A percentile compares a stretch with the other conserved stretches of the same genome.
These are phyloP conservation scores for Kurtzmaniella quercitrusa DNA, from an alignment of 1,139 yeast genomes.

Conservation along the genomic window DNA sequence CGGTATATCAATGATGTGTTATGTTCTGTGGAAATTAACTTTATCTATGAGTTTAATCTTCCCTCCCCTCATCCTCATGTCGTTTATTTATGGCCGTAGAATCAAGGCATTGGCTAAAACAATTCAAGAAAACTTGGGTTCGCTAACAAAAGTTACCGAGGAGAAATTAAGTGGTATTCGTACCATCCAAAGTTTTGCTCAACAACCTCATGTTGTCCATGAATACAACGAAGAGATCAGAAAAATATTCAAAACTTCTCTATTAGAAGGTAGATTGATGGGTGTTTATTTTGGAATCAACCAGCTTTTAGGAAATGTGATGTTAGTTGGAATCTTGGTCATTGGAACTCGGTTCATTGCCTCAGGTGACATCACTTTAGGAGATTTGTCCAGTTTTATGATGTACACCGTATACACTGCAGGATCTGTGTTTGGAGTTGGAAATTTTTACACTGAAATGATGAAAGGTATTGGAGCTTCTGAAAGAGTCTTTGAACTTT, in stretches of 20 bases:
- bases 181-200: slow-evolving; percentile 87
- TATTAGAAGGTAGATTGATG: slow-evolving; percentile 73
- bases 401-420: slow-evolving; percentile 94
- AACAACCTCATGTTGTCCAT: slow-evolving; percentile 55
- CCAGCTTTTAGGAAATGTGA: slow-evolving; percentile 75
- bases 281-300: slow-evolving; percentile 77
- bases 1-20: slow-evolving; percentile 83
- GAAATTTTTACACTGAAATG: slow-evolving; percentile 85
- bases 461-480: slow-evolving; percentile 99
- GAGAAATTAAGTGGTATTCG: slow-evolving; percentile 83
- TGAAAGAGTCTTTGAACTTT: slow-evolving; percentile 81
- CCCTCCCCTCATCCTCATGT: slow-evolving; percentile 77
- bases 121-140: slow-evolving; percentile 83
- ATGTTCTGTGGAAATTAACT: slow-evolving; percentile 77
- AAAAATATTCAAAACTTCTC: slow-evolving; percentile 68
- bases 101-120: slow-evolving; percentile 71
- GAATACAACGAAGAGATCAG: slow-evolving; percentile 63
- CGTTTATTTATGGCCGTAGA: slow-evolving; percentile 73
- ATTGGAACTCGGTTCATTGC: slow-evolving; percentile 80
- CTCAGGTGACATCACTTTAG: slow-evolving; percentile 68
- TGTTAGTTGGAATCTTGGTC: slow-evolving; percentile 70
- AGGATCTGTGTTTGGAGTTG: slow-evolving; percentile 80
- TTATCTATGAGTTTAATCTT: slow-evolving; percentile 69
- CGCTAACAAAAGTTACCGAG: slow-evolving; percentile 83
- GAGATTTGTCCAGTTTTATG: slow-evolving; percentile 89